Evolutionary conservation across 2,329 filamentous ascomycete species (phyloP).

Genomic region (Thielaviopsis euricoi): DNA sequence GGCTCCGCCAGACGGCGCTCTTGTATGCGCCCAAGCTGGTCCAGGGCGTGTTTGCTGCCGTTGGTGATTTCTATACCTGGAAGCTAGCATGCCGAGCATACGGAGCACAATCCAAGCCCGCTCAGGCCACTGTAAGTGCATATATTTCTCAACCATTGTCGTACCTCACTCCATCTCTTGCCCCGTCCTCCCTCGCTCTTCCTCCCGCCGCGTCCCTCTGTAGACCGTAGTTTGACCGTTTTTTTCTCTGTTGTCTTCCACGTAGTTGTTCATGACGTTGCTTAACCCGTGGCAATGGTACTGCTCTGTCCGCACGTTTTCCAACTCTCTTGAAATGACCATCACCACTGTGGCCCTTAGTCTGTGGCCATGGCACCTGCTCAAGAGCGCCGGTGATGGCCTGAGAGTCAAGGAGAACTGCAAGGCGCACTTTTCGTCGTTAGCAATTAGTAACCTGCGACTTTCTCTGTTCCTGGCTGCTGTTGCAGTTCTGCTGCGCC

Average conservation of each 20-base stretch:
- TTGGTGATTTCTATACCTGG: conserved; percentile 79
- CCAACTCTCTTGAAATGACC: conserved; percentile 84
- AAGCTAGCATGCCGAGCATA: conserved; percentile 60
- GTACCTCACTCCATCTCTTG: neutral
- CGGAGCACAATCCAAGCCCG: conserved; percentile 43
- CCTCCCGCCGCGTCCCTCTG: conserved; percentile 12
- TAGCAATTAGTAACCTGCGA: conserved; percentile 22
- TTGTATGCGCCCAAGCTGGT: conserved; percentile 55
- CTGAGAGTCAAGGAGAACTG: conserved; percentile 23
- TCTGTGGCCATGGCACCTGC: conserved; percentile 74
- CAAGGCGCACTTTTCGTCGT: neutral
- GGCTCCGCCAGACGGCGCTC: conserved; percentile 44
- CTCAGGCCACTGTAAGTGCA: conserved; percentile 51
- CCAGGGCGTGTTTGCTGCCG: conserved; percentile 62
- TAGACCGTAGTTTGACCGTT: conserved; percentile 8
- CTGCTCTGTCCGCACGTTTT: conserved; percentile 81
- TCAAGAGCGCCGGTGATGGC: conserved; percentile 22
- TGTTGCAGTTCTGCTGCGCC: conserved; percentile 68
- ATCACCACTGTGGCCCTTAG: conserved; percentile 65
- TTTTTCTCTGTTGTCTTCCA: neutral
- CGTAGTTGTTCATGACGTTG: conserved; percentile 51
- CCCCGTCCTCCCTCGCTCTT: neutral
- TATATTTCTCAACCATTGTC: neutral
- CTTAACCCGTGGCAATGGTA: conserved; percentile 94
- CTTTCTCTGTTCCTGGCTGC: conserved; percentile 60